phyloP scores from a whole-genome alignment of 2,329 filamentous ascomycete species.

The Fusarium secorum region DNA sequence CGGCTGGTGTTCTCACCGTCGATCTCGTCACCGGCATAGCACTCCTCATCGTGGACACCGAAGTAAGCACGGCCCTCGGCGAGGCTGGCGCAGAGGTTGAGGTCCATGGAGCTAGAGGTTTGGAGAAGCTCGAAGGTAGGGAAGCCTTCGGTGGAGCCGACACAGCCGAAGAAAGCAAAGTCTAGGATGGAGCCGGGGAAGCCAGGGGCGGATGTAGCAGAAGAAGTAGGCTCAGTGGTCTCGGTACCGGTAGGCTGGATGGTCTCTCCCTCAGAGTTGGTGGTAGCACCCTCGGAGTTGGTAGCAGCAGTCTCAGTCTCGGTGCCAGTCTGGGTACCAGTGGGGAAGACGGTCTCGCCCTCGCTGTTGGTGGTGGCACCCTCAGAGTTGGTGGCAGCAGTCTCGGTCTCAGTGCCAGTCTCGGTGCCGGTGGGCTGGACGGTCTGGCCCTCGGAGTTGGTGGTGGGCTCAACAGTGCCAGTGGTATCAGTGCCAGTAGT shows the following conservation, averaged over 20 bases:
- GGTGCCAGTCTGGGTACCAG: not conserved
- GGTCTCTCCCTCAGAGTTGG: constrained; percentile 7
- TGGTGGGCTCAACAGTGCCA: constrained; percentile 21
- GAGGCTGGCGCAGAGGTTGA: constrained; percentile 40
- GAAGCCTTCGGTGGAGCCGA: constrained; percentile 31
- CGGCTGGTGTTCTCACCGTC: constrained; percentile 3
- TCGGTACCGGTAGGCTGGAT: constrained; percentile 31
- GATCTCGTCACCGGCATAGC: constrained; percentile 37
- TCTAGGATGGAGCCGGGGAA: constrained; percentile 30
- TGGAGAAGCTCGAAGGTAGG: constrained; percentile 35
- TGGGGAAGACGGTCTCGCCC: not conserved
- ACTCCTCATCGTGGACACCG: constrained; percentile 39
- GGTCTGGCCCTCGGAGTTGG: constrained; percentile 3
- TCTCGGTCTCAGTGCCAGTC: not conserved
- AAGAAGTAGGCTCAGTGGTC: constrained; percentile 39
- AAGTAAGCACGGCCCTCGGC: constrained; percentile 39
- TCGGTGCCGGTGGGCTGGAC: not conserved
- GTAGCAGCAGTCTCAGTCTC: not conserved
- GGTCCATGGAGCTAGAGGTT: constrained; percentile 25
- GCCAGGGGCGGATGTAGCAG: constrained; percentile 25
- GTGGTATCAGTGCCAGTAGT: constrained; percentile 50
- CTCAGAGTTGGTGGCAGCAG: not conserved
- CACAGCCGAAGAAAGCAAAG: constrained; percentile 43
- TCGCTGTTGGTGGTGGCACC: not conserved
- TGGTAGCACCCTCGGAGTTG: not conserved